A percentile compares a stretch with the other conserved stretches of the same genome.
phyloP scores from a whole-genome alignment of 2,329 filamentous ascomycete species.

The Trichoderma semiorbis region DNA sequence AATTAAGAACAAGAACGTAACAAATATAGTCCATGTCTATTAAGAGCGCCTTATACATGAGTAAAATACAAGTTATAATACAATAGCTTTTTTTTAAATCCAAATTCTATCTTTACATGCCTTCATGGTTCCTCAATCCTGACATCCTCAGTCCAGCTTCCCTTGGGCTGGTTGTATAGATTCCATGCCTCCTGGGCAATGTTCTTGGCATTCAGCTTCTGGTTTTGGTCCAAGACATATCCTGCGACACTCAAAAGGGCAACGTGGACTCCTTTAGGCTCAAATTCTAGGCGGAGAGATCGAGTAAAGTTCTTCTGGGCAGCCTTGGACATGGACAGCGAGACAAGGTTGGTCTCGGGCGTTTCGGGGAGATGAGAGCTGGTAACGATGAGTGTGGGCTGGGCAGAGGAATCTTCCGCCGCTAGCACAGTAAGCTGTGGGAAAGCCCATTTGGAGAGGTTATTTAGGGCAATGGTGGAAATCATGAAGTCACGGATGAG shows the following conservation, averaged over 20 bases:
- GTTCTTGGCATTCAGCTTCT: constrained; percentile 20
- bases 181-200: constrained; percentile 22
- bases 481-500: constrained; percentile 50
- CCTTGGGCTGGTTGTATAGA: constrained; percentile 19
- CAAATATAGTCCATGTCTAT: background rate
- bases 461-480: constrained; percentile 46
- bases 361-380: constrained; percentile 45
- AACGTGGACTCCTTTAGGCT: constrained; percentile 40
- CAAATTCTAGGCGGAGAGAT: constrained; percentile 40
- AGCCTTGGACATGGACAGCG: constrained; percentile 48
- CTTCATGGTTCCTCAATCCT: constrained; percentile 2
- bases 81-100: background rate
- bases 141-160: constrained; percentile 9
- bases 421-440: constrained; percentile 39
- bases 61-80: background rate
- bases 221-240: constrained; percentile 13
- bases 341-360: constrained; percentile 46
- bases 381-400: constrained; percentile 48
- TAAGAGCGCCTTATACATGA: background rate
- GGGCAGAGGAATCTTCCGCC: constrained; percentile 26
- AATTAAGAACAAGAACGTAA: background rate
- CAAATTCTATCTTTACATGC: background rate
- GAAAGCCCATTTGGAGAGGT: constrained; percentile 43
- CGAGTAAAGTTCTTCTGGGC: constrained; percentile 50
- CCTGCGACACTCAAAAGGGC: constrained; percentile 47